Evolutionary conservation across 176 grass and related monocot species (phyloP), one percentile per base, ranked within the genome.

Genomic region (Oryza rufipogon): DNA sequence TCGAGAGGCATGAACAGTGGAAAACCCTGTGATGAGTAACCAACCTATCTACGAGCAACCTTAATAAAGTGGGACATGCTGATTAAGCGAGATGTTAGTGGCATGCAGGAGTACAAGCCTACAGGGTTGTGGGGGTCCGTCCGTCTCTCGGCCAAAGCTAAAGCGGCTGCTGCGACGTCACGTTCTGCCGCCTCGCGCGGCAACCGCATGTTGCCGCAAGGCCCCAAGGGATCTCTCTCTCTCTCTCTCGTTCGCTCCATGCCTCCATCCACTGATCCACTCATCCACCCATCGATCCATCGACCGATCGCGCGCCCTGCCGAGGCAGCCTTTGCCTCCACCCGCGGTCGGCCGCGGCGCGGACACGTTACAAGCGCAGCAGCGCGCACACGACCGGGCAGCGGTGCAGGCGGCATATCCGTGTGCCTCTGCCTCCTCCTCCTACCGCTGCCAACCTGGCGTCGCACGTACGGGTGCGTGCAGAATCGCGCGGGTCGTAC

Each of bases 341-440:
- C 7, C 42, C 82, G 28, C 39, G 88, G 88, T 90, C 88, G 88
- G 88, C 83, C 81, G 70, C 70, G 11, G 81, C 20, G 70, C 58
- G 13, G 34, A 65, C 88, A 77, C 54, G 54, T 60, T n/a, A 26
- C 52, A 70, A 70, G 33, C 68, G 87, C 32, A 61, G 34, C 34
- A 36, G 34, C 34, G 34, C 3, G 34, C 34, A 51, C 66, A 25
- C 56, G 56, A 61, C 56, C 56, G 56, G 9, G 52, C 52, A 16
- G 52, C 52, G 15, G 1, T 8, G 52, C 52, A 10, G 17, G 17
- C 52, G 17, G 17, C 52, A 58, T 58, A 36, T 36, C 52, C 20
- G 17, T 17, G 52, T 17, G 45, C 2, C 48, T 51, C 48, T 51
- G 14, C 48, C 45, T 47, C 9, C 44, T 2, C 9, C 39, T 32